Percentiles rank a stretch among this genome's conserved stretches.
Conservation (phyloP, 257 asterid species). For the Scutellaria minor region DNA sequence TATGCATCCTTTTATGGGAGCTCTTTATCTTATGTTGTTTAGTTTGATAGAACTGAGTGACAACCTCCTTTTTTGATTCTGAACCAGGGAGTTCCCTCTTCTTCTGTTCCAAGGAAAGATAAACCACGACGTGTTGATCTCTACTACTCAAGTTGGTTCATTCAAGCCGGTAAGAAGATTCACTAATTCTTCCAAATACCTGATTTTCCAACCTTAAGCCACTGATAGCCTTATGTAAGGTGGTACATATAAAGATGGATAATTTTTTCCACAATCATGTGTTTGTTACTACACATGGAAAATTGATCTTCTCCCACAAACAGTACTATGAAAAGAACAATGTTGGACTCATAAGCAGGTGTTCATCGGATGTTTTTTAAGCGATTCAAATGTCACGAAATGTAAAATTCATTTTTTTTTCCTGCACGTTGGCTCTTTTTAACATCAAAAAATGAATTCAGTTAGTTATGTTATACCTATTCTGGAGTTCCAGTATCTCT, state of each 20-base stretch:
- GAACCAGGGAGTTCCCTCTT: constrained; percentile 75
- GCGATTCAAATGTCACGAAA: no score
- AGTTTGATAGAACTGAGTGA: constrained; percentile 25
- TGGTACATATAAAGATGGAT: background rate
- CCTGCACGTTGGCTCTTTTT: no score
- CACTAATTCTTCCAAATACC: background rate
- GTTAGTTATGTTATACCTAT: no score
- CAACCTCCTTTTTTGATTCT: constrained; percentile 7
- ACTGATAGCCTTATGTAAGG: background rate
- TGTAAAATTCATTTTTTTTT: no score
- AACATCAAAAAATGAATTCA: background rate
- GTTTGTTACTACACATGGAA: no score
- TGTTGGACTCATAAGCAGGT: no score
- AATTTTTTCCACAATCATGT: no score
- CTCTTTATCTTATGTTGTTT: background rate
- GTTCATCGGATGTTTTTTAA: no score
- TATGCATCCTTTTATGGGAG: background rate
- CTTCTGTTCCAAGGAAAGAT: constrained; percentile 67
- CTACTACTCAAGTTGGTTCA: constrained; percentile 90
- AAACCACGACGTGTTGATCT: constrained; percentile 89
- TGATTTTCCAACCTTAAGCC: background rate
- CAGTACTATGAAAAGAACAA: no score
- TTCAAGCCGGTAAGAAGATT: constrained; percentile 69
- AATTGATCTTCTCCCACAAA: no score
- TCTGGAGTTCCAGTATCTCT: background rate